Base-by-base conservation (phyloP, 2,329 filamentous ascomycete genomes). In the Stemphylium vesicarium region DNA sequence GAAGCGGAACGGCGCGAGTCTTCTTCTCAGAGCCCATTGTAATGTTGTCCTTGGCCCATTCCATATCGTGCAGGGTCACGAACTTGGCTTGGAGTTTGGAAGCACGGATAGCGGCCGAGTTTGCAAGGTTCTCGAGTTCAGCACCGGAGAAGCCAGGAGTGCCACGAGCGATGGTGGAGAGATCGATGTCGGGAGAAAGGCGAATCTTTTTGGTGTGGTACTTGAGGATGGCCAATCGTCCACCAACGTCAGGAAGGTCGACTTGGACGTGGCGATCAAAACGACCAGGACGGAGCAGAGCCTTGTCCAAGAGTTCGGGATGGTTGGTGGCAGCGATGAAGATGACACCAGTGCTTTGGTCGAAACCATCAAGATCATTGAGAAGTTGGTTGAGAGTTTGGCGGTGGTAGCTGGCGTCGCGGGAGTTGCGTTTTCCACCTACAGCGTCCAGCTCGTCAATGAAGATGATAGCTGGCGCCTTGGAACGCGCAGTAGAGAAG, bases 21-120 rank as follows among this genome's bases (percentile, higher is more conserved):
- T 88, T 90, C 72, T 89, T 87, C 79, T 99, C 95, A 2, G 94
- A 91, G 33, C 95, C 95, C 92, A 99, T 96, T 75, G 96, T 89
- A 49, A 99, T 91, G 79, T 95, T 95, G 80, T 99, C 95, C 78
- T 96, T 98, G 53, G 95, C 95, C 93, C 94, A 99, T 66, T 97
- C 93, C 61, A 98, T 88, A 71, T 98, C 92, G 31, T 84, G 78
- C 75, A 92, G 89, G 11, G 85, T 84, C 48, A 99, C 91, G 40
- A 88, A 84, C 55, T 81, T 82, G 35, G 89, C 85, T 78, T 93
- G 95, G 64, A 90, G 84, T 74, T 95, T 92, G 69, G 92, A 96
- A n/a, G 95, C 95, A 69, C 90, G 91, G 38, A 99, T 89, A 18
- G 95, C 95, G 29, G 95, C 95, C 73, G 97, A 91, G 77, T 99